Base-by-base conservation (phyloP, 805 yeast species). In the Zygotorulaspora sp. region DNA sequence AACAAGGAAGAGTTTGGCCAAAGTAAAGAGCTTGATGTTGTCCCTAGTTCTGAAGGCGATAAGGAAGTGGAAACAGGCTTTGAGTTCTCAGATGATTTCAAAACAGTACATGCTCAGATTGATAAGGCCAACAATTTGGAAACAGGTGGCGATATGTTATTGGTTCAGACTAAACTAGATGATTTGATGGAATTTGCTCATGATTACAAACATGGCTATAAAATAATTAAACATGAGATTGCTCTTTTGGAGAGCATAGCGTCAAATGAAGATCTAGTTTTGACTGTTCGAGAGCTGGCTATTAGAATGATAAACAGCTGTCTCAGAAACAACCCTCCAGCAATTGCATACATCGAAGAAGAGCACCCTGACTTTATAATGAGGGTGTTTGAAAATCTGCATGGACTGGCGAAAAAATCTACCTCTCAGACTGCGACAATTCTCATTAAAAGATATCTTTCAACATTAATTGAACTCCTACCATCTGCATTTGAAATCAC, bases 301-400 rank as follows among this genome's bases (percentile, higher is more conserved):
- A 72, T 77, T 10, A 67, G 87, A 43, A 66, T 82, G 19, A 65
- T 88, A 41, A 80, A 83, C 0, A 70, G 85, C 4, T 61, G 89
- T 4, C 58, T 87, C 30, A 70, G 96, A 50, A 87, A 87, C 56
- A 88, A 88, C 54, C 78, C 77, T 2, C 74, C 72, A 2, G 87
- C 88, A 0, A 45, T 71, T 2, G 58, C 58, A 2, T 66, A 66
- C 37, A 62, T 72, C 10, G 53, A 50, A 27, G 41, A 26, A 6
- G 29, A 37, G 5, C 58, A 61, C 38, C 73, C 79, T 0, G 43
- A 45, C 3, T 57, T 59, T 35, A 53, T 69, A 13, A 74, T 71
- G 44, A 41, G 45, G 2, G 44, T 61, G 6, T 55, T 76, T 31
- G 43, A 48, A 0, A 45, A 42, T 2, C 44, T 58, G 6, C 25